Evolutionary conservation across 2,329 filamentous ascomycete species (phyloP), one percentile per base, ranked within the genome.

Genomic region (Huntiella bhutanensis): DNA sequence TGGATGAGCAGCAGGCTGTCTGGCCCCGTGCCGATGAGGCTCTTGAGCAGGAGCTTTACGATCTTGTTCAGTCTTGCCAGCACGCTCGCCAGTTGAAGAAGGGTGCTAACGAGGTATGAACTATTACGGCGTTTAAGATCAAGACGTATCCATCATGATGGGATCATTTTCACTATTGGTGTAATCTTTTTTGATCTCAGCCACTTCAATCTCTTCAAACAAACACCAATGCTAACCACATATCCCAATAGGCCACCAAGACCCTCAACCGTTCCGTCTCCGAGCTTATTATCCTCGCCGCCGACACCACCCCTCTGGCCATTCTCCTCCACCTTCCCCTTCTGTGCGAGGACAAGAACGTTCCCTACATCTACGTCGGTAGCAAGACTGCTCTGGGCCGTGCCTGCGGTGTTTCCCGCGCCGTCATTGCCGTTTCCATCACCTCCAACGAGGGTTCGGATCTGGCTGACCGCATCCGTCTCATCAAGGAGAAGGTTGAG

Each of bases 401-500:
- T 54, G 87, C 88, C 42, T 91, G 83, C 60, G 88, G 88, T 71
- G 88, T 95, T 52, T 80, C 74, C 59, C 75, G 88, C 49, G 72
- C 85, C 47, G 87, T 96, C 51, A 95, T 96, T 56, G 80, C 84
- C 36, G 79, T 77, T 52, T 79, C 73, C 58, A 93, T 96, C 65
- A 95, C 85, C 54, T 86, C 81, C 64, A 93, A 93, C 72, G 85
- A 93, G 66, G 81, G 80, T 35, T 82, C 76, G 58, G 87, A 95
- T 64, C 71, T 96, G 51, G 82, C 80, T 63, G 74, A 75, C 58
- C 85, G 92, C 71, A 95, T 96, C 64, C 75, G 82, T 56, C 72
- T 78, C 53, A 71, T 95, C 59, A 92, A 88, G 71, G 83, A 92
- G 66, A 92, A 94, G 77, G 83, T 96, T 47, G 88, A 96, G 73